Percentiles rank a stretch among this genome's conserved stretches.
Conservation (phyloP, 768 basidiomycete species). For the Lentinula sp. region DNA sequence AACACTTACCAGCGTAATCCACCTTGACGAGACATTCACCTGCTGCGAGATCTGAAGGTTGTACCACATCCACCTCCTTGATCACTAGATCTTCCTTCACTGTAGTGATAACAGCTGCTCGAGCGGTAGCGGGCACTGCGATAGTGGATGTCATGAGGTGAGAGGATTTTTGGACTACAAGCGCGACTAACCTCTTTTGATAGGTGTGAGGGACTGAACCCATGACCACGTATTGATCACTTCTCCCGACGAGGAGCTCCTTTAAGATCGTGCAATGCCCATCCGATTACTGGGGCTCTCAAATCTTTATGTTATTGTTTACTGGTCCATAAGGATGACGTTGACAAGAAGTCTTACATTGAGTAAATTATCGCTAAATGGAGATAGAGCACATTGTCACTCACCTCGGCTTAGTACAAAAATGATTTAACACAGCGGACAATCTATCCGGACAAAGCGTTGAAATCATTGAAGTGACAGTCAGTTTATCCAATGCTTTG, state of each 20-base stretch:
- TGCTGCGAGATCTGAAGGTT: slow-evolving; percentile 47
- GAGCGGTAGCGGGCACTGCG: slow-evolving; percentile 28
- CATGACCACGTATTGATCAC: neutral
- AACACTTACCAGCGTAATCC: slow-evolving; percentile 51
- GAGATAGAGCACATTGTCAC: too few species aligned
- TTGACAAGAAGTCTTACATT: too few species aligned
- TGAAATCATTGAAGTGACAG: too few species aligned
- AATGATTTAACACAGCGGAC: too few species aligned
- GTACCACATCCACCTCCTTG: slow-evolving; percentile 46
- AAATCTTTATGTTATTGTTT: too few species aligned
- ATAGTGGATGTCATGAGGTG: neutral
- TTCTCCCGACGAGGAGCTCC: neutral
- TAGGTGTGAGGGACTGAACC: neutral
- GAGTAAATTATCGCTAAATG: too few species aligned
- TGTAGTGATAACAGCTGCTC: slow-evolving; percentile 28
- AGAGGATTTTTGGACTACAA: neutral
- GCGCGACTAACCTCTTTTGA: neutral
- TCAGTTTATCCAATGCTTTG: too few species aligned
- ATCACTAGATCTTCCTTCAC: slow-evolving; percentile 23
- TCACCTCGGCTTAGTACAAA: too few species aligned
- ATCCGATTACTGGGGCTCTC: too few species aligned
- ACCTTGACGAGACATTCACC: slow-evolving; percentile 70
- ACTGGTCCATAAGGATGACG: too few species aligned
- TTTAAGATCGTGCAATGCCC: too few species aligned
- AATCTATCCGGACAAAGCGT: too few species aligned